A percentile compares a stretch with the other conserved stretches of the same genome.
phyloP scores from a whole-genome alignment of 345 rosid species.

The Brassica juncea region DNA sequence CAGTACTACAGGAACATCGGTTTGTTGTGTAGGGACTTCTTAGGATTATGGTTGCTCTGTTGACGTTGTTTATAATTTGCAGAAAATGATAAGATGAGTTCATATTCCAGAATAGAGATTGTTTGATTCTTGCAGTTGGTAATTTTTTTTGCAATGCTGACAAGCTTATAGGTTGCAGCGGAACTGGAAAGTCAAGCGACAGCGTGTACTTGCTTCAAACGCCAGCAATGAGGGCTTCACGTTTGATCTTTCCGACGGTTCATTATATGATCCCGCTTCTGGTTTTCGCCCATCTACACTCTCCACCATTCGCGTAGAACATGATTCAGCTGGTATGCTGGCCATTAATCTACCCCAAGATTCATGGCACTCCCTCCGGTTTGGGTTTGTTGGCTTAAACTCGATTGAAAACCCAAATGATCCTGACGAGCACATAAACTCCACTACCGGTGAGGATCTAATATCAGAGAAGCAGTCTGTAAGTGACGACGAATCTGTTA shows the following conservation, averaged over 20 bases:
- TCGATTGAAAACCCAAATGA: conserved; percentile 37
- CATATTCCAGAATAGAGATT: conserved; percentile 7
- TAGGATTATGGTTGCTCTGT: background rate
- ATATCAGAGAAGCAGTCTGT: conserved; percentile 47
- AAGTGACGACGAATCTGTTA: conserved; percentile 64
- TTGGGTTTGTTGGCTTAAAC: conserved; percentile 72
- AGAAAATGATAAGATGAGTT: conserved; percentile 19
- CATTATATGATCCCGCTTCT: conserved; percentile 52
- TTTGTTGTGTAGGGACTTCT: background rate
- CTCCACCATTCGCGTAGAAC: conserved; percentile 74
- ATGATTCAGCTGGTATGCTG: conserved; percentile 88
- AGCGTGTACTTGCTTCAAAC: conserved; percentile 63
- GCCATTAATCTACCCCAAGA: conserved; percentile 78
- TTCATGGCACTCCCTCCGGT: conserved; percentile 66
- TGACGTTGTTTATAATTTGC: background rate
- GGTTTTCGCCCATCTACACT: conserved; percentile 59
- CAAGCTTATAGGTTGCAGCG: conserved; percentile 83
- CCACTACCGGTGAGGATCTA: conserved; percentile 30
- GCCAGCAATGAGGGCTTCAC: conserved; percentile 84
- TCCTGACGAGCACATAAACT: conserved; percentile 39
- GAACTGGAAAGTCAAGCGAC: conserved; percentile 97
- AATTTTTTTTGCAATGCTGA: conserved; percentile 15
- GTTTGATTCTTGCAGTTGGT: background rate
- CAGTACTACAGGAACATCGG: conserved; percentile 8
- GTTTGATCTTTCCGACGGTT: conserved; percentile 78